Base-by-base conservation (phyloP, 73 alveolate species). In the Urostyla sp. region DNA sequence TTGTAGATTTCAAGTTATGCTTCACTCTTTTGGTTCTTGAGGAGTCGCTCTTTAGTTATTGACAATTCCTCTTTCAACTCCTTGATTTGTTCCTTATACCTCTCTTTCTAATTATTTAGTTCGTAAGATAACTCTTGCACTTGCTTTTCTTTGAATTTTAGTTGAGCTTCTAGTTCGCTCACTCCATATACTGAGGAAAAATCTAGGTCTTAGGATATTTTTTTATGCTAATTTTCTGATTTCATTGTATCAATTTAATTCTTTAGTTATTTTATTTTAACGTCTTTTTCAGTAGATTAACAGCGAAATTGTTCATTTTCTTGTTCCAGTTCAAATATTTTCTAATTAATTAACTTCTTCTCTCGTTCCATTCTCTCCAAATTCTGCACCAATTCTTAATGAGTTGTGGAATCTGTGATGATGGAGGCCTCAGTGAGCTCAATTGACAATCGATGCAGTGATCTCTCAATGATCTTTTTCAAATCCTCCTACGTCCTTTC, bases 351-450 rank as follows among this genome's bases (percentile, higher is more conserved):
- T 4, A 34, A 35, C 28, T 75, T 56, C 67, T 67, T 75, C n/a
- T 75, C 87, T 36, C 78, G 34, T 54, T 75, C 87, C 11, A 75
- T 55, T 28, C 78, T 53, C 35, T 75, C 76, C 26, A 50, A 32
- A 1, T 15, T 27, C 27, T 31, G 23, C 40, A 38, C 43, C 87
- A 56, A 48, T 38, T 40, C 72, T 21, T 15, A 21, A 75, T 36
- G 87, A 38, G 78, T 44, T 13, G 78, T 54, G 18, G 67, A 54
- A 27, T 54, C 78, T 1, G 78, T 24, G 7, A n/a, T 67, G 36
- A 26, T 6, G 26, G 60, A 34, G 44, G 66, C 87, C 52, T 55
- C 78, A 13, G 55, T 23, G 53, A 55, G 24, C 31, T 55, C 87
- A 20, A 50, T 51, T n/a, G 63, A 34, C 18, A 36, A 31, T 57